Evolutionary conservation across 305 asterid genomes (phyloP), one percentile per base, ranked within the genome.

Genomic region (Vinca major): DNA sequence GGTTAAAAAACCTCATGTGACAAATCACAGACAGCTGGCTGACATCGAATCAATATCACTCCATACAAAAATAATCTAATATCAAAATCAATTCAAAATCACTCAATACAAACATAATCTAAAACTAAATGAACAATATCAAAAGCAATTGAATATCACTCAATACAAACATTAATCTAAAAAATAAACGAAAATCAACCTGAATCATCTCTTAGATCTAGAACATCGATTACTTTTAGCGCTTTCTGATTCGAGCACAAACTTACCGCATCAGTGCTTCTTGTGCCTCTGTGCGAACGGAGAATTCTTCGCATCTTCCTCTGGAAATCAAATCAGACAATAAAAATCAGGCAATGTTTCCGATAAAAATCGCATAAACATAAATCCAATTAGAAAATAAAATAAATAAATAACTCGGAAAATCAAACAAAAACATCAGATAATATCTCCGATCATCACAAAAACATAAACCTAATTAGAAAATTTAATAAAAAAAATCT

Each of bases 261-360:
- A 63, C 71, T 65, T 72, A 78, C 65, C 37, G 8, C 20, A 52
- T 50, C 71, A 72, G 68, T 81, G 84, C 81, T 85, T 85, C 75
- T 80, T 69, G 80, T 84, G 89, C 84, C 84, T 78, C 78, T 80
- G 83, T 11, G 68, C 85, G 55, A 84, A 82, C 3, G 72, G 70
- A 4, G 90, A 85, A 65, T 81, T 81, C 81, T 85, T 85, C 33
- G 77, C 79, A 21, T 85, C 88, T 77, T 85, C 90, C 86, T 85
- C 90, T 85, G 84, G 84, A 37, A 70, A 2, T 72, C 44, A 57
- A 62, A 26, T 26, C 33, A 26, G 1, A 26, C 33, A 26, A 26
- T 26, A 26, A 26, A 26, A 26, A 26, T 26, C 33, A 26, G 33
- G 1, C 1, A 26, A 26, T 26, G 33, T 26, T 26, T 26, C 33